Evolutionary conservation across 306 rosid species (phyloP).

Genomic region (Cucumis hystrix): DNA sequence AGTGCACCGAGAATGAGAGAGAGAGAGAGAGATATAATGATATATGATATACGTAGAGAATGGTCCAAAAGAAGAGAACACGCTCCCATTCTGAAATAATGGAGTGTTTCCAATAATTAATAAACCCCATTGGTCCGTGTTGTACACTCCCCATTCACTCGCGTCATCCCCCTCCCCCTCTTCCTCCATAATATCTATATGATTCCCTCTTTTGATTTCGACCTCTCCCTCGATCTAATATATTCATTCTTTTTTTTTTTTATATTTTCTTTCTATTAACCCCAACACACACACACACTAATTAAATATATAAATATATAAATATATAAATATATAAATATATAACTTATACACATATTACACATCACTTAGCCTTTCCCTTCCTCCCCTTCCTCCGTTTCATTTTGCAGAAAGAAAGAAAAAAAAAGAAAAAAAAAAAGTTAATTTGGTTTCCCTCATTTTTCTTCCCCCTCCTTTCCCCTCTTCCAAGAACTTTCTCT

Average conservation of each 20-base stretch:
- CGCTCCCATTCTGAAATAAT: not conserved
- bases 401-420: not conserved
- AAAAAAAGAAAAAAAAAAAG: not conserved
- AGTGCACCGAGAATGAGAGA: too few relatives aligned
- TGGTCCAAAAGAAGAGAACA: not conserved
- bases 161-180: constrained; percentile 21
- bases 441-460: not conserved
- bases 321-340: not conserved
- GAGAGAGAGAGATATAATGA: too few relatives aligned
- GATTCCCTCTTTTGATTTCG: constrained; percentile 38
- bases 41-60: too few relatives aligned
- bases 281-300: not conserved
- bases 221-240: constrained; percentile 9
- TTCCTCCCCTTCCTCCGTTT: not conserved
- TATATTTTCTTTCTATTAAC: not conserved
- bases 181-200: constrained; percentile 16
- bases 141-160: not conserved
- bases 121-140: not conserved
- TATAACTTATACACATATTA: too few relatives aligned
- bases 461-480: not conserved
- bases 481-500: constrained; percentile 2
- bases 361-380: not conserved
- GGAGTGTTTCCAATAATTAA: not conserved
- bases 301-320: not conserved
- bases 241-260: not conserved